These are phyloP conservation scores for Penicillium maclennaniae DNA, from an alignment of 495 filamentous ascomycete genomes.

Conservation along the genomic window DNA sequence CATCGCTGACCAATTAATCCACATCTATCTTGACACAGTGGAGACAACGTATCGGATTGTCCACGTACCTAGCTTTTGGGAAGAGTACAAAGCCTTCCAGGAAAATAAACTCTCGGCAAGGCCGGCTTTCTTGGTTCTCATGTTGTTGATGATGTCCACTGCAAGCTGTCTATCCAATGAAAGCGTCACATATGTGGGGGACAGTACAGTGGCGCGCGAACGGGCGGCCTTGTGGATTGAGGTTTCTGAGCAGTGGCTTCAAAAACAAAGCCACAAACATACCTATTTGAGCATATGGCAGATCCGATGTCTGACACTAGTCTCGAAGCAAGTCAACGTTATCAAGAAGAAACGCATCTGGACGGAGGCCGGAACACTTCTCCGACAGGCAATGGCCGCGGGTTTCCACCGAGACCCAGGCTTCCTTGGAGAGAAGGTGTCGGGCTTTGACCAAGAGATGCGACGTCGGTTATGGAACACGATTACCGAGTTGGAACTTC, in stretches of 20 bases:
- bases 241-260: conserved; percentile 32
- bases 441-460: conserved; percentile 48
- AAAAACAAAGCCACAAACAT: conserved; percentile 37
- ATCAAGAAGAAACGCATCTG: conserved; percentile 51
- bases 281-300: conserved; percentile 47
- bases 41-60: conserved; percentile 50
- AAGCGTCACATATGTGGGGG: conserved; percentile 38
- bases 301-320: conserved; percentile 44
- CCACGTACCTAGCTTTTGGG: conserved; percentile 47
- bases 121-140: conserved; percentile 26
- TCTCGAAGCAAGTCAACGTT: conserved; percentile 47
- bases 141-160: conserved; percentile 35
- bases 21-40: conserved; percentile 44
- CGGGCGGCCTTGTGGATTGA: conserved; percentile 35
- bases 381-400: conserved; percentile 47
- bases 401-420: conserved; percentile 55
- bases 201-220: conserved; percentile 34
- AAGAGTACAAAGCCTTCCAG: conserved; percentile 45
- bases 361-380: conserved; percentile 46
- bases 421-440: conserved; percentile 20
- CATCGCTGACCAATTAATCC: conserved; percentile 39
- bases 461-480: conserved; percentile 55
- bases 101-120: conserved; percentile 24
- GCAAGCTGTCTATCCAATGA: conserved; percentile 32
- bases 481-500: conserved; percentile 50